phyloP scores from a whole-genome alignment of 1,139 yeast species.

The Pichia inconspicua region DNA sequence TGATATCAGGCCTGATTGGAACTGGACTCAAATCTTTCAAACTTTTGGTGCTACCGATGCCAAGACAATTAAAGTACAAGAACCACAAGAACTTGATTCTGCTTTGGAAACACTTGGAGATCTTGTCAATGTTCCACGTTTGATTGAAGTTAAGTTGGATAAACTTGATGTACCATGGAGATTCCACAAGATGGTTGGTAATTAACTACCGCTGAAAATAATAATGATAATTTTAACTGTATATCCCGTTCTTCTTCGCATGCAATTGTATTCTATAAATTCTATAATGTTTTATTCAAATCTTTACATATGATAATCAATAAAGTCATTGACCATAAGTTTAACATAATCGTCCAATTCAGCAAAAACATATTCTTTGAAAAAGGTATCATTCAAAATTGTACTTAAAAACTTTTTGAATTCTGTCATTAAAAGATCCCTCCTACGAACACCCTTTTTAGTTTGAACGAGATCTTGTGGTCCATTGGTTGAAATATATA shows the following conservation, averaged over 20 bases:
- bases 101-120: constrained; percentile 32
- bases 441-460: constrained; percentile 14
- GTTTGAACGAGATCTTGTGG: constrained; percentile 15
- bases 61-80: constrained; percentile 28
- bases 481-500: constrained; percentile 12
- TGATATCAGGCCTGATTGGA: constrained; percentile 73
- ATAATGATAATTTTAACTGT: too few species aligned
- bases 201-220: too few species aligned
- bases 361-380: constrained; percentile 20
- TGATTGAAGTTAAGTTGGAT: constrained; percentile 53
- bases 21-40: constrained; percentile 60
- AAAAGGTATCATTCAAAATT: constrained; percentile 20
- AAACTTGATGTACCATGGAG: constrained; percentile 58
- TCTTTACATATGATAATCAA: constrained; percentile 18
- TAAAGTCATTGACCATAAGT: constrained; percentile 25
- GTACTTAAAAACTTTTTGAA: constrained; percentile 24
- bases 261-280: neutral
- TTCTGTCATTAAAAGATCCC: constrained; percentile 21
- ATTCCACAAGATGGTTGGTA: constrained; percentile 29
- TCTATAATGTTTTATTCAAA: constrained; percentile 7
- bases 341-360: constrained; percentile 26
- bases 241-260: too few species aligned
- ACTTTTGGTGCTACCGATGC: constrained; percentile 58
- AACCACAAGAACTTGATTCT: constrained; percentile 32
- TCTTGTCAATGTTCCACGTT: constrained; percentile 29